These are phyloP conservation scores for Cynanchum wilfordii DNA, from an alignment of 257 asterid species.

Conservation along the genomic window DNA sequence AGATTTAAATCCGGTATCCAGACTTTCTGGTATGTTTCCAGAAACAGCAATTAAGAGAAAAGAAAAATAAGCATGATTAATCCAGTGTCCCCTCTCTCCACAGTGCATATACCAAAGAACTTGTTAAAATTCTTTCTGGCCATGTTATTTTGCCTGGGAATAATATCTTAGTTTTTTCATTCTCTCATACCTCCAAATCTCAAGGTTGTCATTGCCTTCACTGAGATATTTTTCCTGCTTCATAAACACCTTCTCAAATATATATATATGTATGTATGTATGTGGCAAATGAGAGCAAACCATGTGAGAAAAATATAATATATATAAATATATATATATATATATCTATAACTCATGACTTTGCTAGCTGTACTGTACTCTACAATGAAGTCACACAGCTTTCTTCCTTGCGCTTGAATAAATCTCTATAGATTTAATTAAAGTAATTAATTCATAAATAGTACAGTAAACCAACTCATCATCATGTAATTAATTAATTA, in stretches of 20 bases:
- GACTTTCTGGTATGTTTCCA: background rate
- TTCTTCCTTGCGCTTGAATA: background rate
- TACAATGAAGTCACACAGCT: background rate
- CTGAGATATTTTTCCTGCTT: constrained; percentile 8
- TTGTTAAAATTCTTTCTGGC: background rate
- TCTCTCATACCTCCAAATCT: background rate
- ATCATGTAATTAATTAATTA: constrained; percentile 9
- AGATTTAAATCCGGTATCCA: background rate
- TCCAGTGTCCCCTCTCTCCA: background rate
- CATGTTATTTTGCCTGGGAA: background rate
- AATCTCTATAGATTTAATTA: background rate
- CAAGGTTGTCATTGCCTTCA: constrained; percentile 11
- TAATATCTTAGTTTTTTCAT: background rate
- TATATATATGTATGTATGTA: too few relatives aligned
- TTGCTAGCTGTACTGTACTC: background rate
- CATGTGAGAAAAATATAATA: background rate
- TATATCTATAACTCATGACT: background rate
- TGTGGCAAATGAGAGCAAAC: constrained; percentile 3
- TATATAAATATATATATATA: too few relatives aligned
- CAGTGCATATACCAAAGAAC: background rate
- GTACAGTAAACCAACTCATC: constrained; percentile 32
- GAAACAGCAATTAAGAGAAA: background rate
- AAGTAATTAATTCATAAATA: background rate
- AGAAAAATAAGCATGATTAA: background rate
- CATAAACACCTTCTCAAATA: background rate